phyloP scores from a whole-genome alignment of 306 rosid genomes.

The Chamaecrista fasciculata region DNA sequence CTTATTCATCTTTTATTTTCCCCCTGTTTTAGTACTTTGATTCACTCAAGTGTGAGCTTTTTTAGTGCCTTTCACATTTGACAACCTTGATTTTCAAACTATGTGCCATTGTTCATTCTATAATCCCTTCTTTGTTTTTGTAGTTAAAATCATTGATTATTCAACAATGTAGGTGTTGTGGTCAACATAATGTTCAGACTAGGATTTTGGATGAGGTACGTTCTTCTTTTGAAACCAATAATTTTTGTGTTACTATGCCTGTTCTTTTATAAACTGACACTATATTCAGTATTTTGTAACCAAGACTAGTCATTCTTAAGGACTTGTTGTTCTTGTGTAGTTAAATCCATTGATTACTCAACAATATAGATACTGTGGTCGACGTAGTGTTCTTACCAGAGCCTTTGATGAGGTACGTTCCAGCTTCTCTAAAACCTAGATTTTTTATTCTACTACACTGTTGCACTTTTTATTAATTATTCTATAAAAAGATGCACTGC shows the following conservation, averaged over 20 bases:
- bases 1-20: too few species aligned
- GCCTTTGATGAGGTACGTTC: conserved; percentile 59
- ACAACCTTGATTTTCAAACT: background rate
- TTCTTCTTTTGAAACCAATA: background rate
- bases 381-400: conserved; percentile 27
- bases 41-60: too few species aligned
- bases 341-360: conserved; percentile 30
- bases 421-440: background rate
- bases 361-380: conserved; percentile 24
- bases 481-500: background rate
- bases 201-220: conserved; percentile 57
- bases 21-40: too few species aligned
- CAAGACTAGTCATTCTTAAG: background rate
- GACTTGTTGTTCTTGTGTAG: conserved; percentile 39
- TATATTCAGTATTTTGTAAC: background rate
- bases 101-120: background rate
- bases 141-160: conserved; percentile 39
- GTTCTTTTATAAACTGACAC: background rate
- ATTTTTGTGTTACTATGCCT: background rate
- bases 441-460: background rate
- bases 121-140: conserved; percentile 21
- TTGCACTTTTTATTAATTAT: background rate
- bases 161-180: conserved; percentile 18
- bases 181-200: conserved; percentile 27
- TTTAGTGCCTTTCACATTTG: too few species aligned